These are phyloP conservation scores for Salvia miltiorrhiza DNA, from an alignment of 257 asterid genomes.

Conservation along the genomic window DNA sequence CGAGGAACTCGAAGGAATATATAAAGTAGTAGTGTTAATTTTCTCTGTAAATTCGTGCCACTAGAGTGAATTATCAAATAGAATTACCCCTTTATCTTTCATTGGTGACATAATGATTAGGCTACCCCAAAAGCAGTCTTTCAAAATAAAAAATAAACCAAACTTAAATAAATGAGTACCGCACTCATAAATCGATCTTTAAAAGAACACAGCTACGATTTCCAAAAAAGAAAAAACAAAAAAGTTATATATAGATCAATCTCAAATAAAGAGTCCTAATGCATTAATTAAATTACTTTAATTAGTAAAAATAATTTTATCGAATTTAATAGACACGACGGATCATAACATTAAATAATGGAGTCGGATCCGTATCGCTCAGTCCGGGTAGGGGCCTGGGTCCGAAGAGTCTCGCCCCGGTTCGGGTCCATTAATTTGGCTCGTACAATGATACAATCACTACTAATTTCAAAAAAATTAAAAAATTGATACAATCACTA, in stretches of 20 bases:
- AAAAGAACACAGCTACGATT: too few relatives aligned
- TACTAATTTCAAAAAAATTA: too few relatives aligned
- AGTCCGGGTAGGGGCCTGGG: not conserved
- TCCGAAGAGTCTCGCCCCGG: not conserved
- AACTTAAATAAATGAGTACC: not conserved
- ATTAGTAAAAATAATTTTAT: not conserved
- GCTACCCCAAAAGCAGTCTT: not conserved
- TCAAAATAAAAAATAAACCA: not conserved
- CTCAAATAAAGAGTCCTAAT: not conserved
- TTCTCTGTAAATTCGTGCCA: not conserved
- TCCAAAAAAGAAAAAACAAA: too few relatives aligned
- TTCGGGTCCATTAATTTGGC: not conserved
- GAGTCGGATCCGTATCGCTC: not conserved
- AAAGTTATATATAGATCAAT: not conserved
- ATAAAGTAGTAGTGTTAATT: not conserved
- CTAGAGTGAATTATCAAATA: not conserved
- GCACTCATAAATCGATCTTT: not conserved
- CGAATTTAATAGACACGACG: not conserved
- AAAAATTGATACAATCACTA: too few relatives aligned
- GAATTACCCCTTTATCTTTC: not conserved
- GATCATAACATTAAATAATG: not conserved
- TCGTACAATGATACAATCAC: too few relatives aligned
- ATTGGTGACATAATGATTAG: slow-evolving; percentile 17
- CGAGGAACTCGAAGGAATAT: not conserved
- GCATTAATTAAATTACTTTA: not conserved